Evolutionary conservation across 176 grass and related monocot species (phyloP), one percentile per base, ranked within the genome.

Genomic region (Coix lacrymajobi): DNA sequence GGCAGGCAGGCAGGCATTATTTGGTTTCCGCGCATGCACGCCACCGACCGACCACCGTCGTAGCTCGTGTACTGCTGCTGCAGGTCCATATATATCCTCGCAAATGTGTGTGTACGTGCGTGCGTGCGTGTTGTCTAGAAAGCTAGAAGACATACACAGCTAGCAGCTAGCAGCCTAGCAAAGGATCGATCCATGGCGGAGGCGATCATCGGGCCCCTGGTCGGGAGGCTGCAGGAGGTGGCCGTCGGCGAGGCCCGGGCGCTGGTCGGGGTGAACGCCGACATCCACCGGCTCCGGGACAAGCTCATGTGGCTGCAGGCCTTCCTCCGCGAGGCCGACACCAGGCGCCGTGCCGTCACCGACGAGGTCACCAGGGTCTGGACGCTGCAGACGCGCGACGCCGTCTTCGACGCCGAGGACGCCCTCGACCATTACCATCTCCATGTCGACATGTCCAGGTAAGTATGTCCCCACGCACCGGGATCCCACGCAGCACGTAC

Each of bases 261-360:
- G 41, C 62, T 66, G 61, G 28, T 66, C 11, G 62, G 9, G 61
- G 75, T 78, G 75, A 63, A 63, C 75, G n/a, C 3, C 72, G 54
- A 77, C 36, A 62, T 77, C 34, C 51, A 28, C 5, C 14, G 33
- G 30, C 66, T 87, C 31, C 77, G 52, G 14, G 85, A 87, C 69
- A 75, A 32, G 69, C 85, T 87, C 31, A 80, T 75, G 57, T 87
- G 85, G 85, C 29, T 87, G 14, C 85, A 81, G 69, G 80, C 78
- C 22, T 87, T 87, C n/a, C 24, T 87, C 4, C 34, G 66, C 24
- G 84, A 81, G 60, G 84, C 84, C 22, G 84, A 87, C 43, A 26
- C 62, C 26, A 75, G 79, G 44, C 78, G 78, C 22, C 78, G 77
- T 1, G 72, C 61, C 24, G 58, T 72, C 64, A 7, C 72, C 62